Base-by-base conservation (phyloP, 164 flowering plant genomes). In the Sextonia rubra region DNA sequence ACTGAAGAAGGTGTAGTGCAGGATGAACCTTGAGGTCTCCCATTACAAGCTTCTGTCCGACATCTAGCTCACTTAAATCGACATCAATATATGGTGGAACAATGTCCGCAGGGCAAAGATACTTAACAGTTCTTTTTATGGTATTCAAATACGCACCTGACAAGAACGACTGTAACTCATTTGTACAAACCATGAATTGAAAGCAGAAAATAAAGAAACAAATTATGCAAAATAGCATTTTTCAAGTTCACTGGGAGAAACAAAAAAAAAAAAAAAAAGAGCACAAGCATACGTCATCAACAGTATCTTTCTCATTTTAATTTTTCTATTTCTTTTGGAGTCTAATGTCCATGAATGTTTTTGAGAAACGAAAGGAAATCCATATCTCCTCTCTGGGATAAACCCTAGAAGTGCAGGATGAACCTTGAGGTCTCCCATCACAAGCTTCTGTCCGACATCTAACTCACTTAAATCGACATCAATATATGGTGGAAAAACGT, bases 41-140 rank as follows among this genome's bases (percentile, higher is more conserved):
- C 78, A 85, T 82, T 12, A 85, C 75, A 70, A 96, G 30, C 80
- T 90, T 92, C 74, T 93, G 88, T 24, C 93, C 95, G 8, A 85
- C 97, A 68, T 96, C 98, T 83, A 96, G 76, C 83, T 91, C 95
- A 58, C 98, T 96, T 30, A 96, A 73, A 85, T 95, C 99, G 64
- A 95, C 97, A 27, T 96, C 99, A 69, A 96, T 93, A 69, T 84
- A 93, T 2, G 99, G 97, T 48, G 99, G 99, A 64, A 96, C 85
- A 20, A 93, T 67, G 69, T 91, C 98, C 0, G 98, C 97, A 1
- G 99, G 99, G 79, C 99, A 96, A 67, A 90, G 84, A 79, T 47
- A 93, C 80, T 80, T 88, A 2, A 88, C 91, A 1, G 90, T 91
- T 79, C 95, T 93, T 81, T 84, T 89, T 60, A 91, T 91, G 55